These are phyloP conservation scores for Bipolaris bicolor DNA, from an alignment of 2,329 filamentous ascomycete genomes.

Conservation along the genomic window DNA sequence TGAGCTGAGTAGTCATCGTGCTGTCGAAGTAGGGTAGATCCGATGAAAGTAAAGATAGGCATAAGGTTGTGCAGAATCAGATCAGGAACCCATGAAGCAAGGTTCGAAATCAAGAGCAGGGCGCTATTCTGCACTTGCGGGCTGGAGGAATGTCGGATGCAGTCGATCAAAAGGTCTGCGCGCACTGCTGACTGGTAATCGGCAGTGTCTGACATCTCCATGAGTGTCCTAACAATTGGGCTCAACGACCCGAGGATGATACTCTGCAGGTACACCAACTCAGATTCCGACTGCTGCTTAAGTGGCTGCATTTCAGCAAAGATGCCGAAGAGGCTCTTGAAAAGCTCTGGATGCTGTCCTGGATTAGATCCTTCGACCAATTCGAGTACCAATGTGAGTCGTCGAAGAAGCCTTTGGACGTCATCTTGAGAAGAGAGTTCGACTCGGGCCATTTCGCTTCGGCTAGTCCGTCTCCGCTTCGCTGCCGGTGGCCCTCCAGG, in stretches of 20 bases:
- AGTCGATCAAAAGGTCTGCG: conserved; percentile 90
- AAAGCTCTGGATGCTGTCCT: conserved; percentile 74
- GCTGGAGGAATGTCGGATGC: conserved; percentile 87
- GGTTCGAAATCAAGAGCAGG: conserved; percentile 81
- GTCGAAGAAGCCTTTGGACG: conserved; percentile 71
- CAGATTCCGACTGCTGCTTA: conserved; percentile 79
- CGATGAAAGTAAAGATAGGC: conserved; percentile 99
- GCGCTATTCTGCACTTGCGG: conserved; percentile 94
- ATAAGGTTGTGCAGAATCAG: conserved; percentile 95
- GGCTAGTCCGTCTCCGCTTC: conserved; percentile 81
- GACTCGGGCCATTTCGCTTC: conserved; percentile 69
- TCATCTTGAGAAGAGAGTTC: conserved; percentile 68
- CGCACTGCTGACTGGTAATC: conserved; percentile 82
- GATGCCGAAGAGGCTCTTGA: conserved; percentile 79
- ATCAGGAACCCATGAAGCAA: conserved; percentile 88
- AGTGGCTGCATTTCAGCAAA: conserved; percentile 88
- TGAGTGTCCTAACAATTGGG: conserved; percentile 81
- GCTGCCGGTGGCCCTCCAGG: conserved; percentile 73
- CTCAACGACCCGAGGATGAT: conserved; percentile 81
- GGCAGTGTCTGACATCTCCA: conserved; percentile 58
- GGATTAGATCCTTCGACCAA: conserved; percentile 82
- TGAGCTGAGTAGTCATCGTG: conserved; percentile 97
- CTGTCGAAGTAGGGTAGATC: conserved; percentile 85
- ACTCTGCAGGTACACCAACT: conserved; percentile 88
- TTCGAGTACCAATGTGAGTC: conserved; percentile 86